Percentiles rank a stretch among this genome's conserved stretches.
These are phyloP conservation scores for Paramyrothecium sp. DNA, from an alignment of 2,329 filamentous ascomycete species.

Conservation along the genomic window DNA sequence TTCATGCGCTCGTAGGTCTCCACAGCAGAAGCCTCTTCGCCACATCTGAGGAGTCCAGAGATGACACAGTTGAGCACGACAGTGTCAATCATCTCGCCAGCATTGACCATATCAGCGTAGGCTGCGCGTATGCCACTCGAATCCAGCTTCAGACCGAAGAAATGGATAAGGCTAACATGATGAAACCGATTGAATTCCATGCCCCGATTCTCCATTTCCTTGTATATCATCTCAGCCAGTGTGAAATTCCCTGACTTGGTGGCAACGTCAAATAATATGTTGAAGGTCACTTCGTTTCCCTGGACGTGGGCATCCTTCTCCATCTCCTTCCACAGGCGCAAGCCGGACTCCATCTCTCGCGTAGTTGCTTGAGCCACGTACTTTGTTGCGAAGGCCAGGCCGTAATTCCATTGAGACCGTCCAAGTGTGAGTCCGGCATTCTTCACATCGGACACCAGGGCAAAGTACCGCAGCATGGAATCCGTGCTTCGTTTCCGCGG, in stretches of 20 bases:
- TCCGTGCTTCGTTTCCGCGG: slow-evolving; percentile 54
- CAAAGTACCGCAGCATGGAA: slow-evolving; percentile 80
- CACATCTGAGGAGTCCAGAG: slow-evolving; percentile 70
- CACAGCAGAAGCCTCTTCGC: slow-evolving; percentile 75
- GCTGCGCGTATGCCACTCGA: slow-evolving; percentile 71
- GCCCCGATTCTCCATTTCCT: slow-evolving; percentile 73
- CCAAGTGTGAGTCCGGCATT: slow-evolving; percentile 67
- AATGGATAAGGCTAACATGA: slow-evolving; percentile 79
- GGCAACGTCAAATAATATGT: slow-evolving; percentile 86
- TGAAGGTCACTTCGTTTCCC: slow-evolving; percentile 81
- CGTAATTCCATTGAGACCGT: slow-evolving; percentile 76
- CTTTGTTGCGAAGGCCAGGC: slow-evolving; percentile 74
- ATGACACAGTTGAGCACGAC: slow-evolving; percentile 86
- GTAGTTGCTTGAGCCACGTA: slow-evolving; percentile 62
- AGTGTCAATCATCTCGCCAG: slow-evolving; percentile 86
- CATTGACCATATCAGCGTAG: slow-evolving; percentile 80
- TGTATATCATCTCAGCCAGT: slow-evolving; percentile 80
- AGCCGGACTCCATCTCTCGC: slow-evolving; percentile 57
- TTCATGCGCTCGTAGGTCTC: slow-evolving; percentile 86
- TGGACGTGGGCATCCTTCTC: slow-evolving; percentile 66
- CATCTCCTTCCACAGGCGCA: slow-evolving; percentile 88
- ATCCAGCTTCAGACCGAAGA: slow-evolving; percentile 73
- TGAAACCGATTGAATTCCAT: slow-evolving; percentile 75
- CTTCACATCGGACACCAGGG: slow-evolving; percentile 80
- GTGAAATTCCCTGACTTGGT: slow-evolving; percentile 81